A percentile compares a stretch with the other conserved stretches of the same genome.
phyloP scores from a whole-genome alignment of 805 yeast species.

The Kluyveromyces lactis region DNA sequence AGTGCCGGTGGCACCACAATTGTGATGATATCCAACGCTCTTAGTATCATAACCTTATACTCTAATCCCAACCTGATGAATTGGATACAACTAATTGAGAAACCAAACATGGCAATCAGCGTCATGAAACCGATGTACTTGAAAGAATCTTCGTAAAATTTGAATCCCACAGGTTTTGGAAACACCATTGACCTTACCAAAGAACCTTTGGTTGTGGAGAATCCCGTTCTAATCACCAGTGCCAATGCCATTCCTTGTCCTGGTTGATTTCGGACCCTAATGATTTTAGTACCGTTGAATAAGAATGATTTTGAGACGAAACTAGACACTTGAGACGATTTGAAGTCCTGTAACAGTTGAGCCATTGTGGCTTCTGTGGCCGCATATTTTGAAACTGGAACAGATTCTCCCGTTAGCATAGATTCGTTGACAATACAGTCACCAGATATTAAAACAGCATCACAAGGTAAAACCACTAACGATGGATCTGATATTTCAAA shows the following conservation, averaged over 20 bases:
- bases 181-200: slow-evolving; percentile 91
- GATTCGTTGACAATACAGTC: slow-evolving; percentile 97
- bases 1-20: slow-evolving; percentile 98
- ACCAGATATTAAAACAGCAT: slow-evolving; percentile 77
- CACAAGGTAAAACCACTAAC: slow-evolving; percentile 72
- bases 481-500: slow-evolving; percentile 88
- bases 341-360: slow-evolving; percentile 49
- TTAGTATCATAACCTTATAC: slow-evolving; percentile 58
- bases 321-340: slow-evolving; percentile 48
- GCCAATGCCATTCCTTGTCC: slow-evolving; percentile 61
- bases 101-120: slow-evolving; percentile 74
- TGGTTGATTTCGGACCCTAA: slow-evolving; percentile 65
- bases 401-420: slow-evolving; percentile 97
- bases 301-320: slow-evolving; percentile 66
- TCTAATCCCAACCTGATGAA: slow-evolving; percentile 72
- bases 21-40: slow-evolving; percentile 91
- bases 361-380: slow-evolving; percentile 55
- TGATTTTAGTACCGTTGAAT: slow-evolving; percentile 82
- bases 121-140: slow-evolving; percentile 95
- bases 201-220: slow-evolving; percentile 92
- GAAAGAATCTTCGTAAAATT: slow-evolving; percentile 90
- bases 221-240: slow-evolving; percentile 81
- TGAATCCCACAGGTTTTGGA: slow-evolving; percentile 90
- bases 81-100: slow-evolving; percentile 71
- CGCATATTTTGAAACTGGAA: slow-evolving; percentile 79